phyloP scores from a whole-genome alignment of 148 eudicot species.

The Agrostemma githago region DNA sequence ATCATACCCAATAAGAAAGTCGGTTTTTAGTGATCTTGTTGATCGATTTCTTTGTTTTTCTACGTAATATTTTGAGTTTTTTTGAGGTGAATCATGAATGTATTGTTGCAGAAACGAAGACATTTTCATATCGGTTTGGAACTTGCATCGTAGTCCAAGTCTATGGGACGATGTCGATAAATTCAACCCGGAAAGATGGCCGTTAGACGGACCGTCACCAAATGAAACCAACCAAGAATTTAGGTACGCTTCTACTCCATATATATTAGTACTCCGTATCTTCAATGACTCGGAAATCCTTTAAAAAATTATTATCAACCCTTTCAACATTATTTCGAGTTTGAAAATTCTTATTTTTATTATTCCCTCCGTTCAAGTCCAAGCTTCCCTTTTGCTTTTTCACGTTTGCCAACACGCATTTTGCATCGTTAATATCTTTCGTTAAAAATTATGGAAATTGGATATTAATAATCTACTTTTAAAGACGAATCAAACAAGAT shows the following conservation, averaged over 20 bases:
- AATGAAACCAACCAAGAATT: constrained; percentile 91
- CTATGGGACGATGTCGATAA: constrained; percentile 89
- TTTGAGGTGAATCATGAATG: not conserved
- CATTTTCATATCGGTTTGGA: constrained; percentile 94
- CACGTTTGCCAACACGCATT: too few relatives aligned
- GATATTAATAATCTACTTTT: too few relatives aligned
- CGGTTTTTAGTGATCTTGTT: not conserved
- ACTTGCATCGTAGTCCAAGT: constrained; percentile 76
- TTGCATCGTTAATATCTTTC: too few relatives aligned
- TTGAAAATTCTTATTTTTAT: too few relatives aligned
- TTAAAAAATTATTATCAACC: too few relatives aligned
- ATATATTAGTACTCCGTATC: not conserved
- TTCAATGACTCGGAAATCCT: not conserved
- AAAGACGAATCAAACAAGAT: too few relatives aligned
- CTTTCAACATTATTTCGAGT: too few relatives aligned
- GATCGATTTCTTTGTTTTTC: not conserved
- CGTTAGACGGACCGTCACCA: constrained; percentile 89
- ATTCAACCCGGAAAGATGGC: constrained; percentile 98
- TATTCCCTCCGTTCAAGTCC: too few relatives aligned
- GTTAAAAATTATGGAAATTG: too few relatives aligned
- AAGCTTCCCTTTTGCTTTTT: too few relatives aligned
- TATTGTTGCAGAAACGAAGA: constrained; percentile 74
- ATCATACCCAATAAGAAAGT: constrained; percentile 88
- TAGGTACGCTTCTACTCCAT: constrained; percentile 38
- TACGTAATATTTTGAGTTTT: not conserved